Conservation (phyloP, 257 asterid genomes). For the Fraxinus pennsylvanica region DNA sequence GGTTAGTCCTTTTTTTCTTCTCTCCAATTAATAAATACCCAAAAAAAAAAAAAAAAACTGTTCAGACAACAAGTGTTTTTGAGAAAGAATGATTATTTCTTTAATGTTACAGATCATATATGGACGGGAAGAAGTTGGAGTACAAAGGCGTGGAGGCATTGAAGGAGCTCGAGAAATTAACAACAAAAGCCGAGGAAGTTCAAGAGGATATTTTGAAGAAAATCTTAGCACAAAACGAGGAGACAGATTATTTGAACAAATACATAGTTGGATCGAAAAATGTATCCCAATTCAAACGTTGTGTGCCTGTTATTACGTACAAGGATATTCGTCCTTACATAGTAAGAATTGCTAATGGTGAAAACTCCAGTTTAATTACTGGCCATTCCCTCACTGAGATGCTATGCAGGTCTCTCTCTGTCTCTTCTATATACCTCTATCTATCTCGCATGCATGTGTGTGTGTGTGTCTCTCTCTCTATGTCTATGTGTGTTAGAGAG, state of each 20-base stretch:
- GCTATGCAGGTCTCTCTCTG: slow-evolving; percentile 64
- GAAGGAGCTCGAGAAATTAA: slow-evolving; percentile 58
- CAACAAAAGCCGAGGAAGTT: slow-evolving; percentile 52
- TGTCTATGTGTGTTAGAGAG: not conserved
- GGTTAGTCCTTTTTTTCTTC: too few species aligned
- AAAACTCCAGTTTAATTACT: slow-evolving; percentile 51
- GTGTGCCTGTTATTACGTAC: slow-evolving; percentile 55
- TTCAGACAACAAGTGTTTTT: too few species aligned
- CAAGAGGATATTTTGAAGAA: slow-evolving; percentile 51
- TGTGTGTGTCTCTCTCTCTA: not conserved
- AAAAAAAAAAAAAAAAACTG: too few species aligned
- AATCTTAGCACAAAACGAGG: slow-evolving; percentile 54
- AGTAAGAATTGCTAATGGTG: slow-evolving; percentile 64
- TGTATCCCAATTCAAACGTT: slow-evolving; percentile 44
- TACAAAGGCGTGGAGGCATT: slow-evolving; percentile 67
- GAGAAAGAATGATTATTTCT: too few species aligned
- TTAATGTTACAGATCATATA: slow-evolving; percentile 6
- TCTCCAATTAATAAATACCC: too few species aligned
- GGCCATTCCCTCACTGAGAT: slow-evolving; percentile 64
- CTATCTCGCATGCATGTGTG: not conserved
- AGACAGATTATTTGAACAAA: slow-evolving; percentile 54
- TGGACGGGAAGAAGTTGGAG: slow-evolving; percentile 77
- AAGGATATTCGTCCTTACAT: slow-evolving; percentile 68
- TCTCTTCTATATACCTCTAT: too few species aligned
- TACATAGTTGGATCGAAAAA: slow-evolving; percentile 39